These are phyloP conservation scores for Trichoderma cornu-damae DNA, from an alignment of 2,329 filamentous ascomycete genomes.

Conservation along the genomic window DNA sequence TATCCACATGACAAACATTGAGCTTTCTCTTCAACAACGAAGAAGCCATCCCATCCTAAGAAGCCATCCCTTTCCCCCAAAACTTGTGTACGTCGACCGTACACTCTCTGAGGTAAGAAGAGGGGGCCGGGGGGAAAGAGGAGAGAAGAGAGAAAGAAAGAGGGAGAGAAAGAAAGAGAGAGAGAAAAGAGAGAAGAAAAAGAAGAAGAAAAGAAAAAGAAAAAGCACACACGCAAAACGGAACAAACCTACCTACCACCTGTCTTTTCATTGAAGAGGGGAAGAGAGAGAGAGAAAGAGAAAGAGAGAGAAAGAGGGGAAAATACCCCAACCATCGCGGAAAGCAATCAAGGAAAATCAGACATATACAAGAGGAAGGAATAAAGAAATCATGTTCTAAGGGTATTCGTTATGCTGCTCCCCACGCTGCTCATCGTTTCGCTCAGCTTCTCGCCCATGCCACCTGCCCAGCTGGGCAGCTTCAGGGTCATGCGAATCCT, in stretches of 20 bases:
- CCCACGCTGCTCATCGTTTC: constrained; percentile 48
- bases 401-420: constrained; percentile 43
- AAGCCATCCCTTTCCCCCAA: neutral
- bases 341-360: neutral
- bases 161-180: neutral
- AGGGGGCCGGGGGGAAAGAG: too few relatives aligned
- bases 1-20: constrained; percentile 10
- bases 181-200: neutral
- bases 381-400: constrained; percentile 23
- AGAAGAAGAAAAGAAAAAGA: neutral
- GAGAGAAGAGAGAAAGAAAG: neutral
- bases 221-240: neutral
- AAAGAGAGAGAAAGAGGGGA: neutral
- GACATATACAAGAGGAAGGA: neutral
- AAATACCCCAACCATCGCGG: neutral
- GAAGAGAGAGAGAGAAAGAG: too few relatives aligned
- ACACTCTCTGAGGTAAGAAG: neutral
- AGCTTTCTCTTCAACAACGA: neutral
- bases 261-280: neutral
- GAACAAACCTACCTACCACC: neutral
- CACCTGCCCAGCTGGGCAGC: constrained; percentile 42
- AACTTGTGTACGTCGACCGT: neutral
- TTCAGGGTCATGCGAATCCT: constrained; percentile 59
- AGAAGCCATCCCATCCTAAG: neutral
- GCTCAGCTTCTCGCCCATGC: constrained; percentile 40